Evolutionary conservation across 345 rosid species (phyloP), one percentile per base, ranked within the genome.

Genomic region (Eucalyptus polyanthemos): DNA sequence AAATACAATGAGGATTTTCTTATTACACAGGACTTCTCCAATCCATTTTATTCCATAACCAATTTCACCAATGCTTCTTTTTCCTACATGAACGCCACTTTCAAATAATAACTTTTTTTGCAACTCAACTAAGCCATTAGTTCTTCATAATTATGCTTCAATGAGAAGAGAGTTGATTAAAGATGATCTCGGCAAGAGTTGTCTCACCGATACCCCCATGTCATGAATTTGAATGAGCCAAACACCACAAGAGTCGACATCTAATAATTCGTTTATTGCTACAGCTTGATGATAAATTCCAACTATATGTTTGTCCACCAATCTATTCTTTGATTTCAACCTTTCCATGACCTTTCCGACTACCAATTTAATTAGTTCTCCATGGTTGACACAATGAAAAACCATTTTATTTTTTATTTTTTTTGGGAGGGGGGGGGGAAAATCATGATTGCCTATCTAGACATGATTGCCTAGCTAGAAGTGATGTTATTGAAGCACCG

Each of bases 41-140:
- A 14, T 88, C 45, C 34, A 25, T 24, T 40, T 53, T 34, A 29
- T 88, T 80, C 37, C 81, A 85, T 15, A 25, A 42, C 25, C 80
- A 56, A 27, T 86, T 50, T 89, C 83, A 9, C 19, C 25, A 2
- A 86, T 0, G 40, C 29, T 49, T 12, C 14, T 17, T 45, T 0
- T 37, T 37, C 81, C 3, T 50, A 1, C 22, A 29, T 9, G 42
- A 17, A 7, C 0, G 16, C 10, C 4, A 1, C 19, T 12, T 34
- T 81, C 15, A 6, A 8, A 12, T 53, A 31, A 5, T 47, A 83
- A 25, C 50, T 85, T 86, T 44, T 44, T 86, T 29, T 45, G 90
- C 47, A 85, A 51, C 51, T 42, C 40, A n/a, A 76, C 6, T 24
- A 58, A 21, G 31, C 87, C 54, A 24, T 45, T 2, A 3, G 0